Evolutionary conservation across 108 stramenopile genomes (phyloP).

Genomic region (Stephanodiscus triporus): DNA sequence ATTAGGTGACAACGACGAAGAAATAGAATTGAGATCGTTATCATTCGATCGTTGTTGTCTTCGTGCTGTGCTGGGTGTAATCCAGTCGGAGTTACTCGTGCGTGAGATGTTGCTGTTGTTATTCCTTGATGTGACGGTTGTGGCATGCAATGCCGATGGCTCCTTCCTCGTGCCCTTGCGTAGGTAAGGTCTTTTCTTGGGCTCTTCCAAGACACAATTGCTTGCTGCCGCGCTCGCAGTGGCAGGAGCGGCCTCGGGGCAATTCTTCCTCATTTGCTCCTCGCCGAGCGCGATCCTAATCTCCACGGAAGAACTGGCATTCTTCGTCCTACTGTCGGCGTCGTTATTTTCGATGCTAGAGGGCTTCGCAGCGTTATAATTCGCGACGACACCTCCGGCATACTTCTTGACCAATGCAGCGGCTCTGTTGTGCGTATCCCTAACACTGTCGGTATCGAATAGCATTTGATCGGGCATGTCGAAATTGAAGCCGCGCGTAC

Average conservation of each 20-base stretch:
- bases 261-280: constrained; percentile 24
- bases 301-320: constrained; percentile 7
- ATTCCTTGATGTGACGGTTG: not conserved
- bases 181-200: constrained; percentile 24
- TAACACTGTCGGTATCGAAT: not conserved
- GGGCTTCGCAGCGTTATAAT: not conserved
- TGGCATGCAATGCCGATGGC: constrained; percentile 45
- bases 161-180: constrained; percentile 49
- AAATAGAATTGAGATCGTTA: not conserved
- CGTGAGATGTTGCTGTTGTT: not conserved
- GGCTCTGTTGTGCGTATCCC: not conserved
- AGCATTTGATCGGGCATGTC: not conserved
- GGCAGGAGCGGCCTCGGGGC: not conserved
- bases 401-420: not conserved
- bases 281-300: constrained; percentile 35
- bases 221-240: not conserved
- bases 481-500: not conserved
- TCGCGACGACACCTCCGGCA: not conserved
- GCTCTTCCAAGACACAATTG: not conserved
- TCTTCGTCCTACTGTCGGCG: not conserved
- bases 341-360: not conserved
- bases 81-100: not conserved
- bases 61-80: constrained; percentile 14
- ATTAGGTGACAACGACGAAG: not conserved
- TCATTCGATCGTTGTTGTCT: not conserved